phyloP scores from a whole-genome alignment of 305 asterid genomes.

The Fraxinus platypoda region DNA sequence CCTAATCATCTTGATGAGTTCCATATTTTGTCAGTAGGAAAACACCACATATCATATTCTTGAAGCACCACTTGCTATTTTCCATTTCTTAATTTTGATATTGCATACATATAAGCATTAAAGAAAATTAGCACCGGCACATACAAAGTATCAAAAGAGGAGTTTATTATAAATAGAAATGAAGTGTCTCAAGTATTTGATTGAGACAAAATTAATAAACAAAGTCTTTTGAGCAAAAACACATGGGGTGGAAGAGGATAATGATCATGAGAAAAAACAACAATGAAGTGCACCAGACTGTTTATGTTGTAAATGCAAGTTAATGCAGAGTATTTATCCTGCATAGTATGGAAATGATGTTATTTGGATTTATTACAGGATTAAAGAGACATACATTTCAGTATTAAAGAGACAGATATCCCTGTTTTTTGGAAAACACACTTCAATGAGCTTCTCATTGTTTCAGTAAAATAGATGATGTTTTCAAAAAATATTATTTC shows the following conservation, averaged over 20 bases:
- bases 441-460: background rate
- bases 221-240: background rate
- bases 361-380: no score
- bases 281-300: background rate
- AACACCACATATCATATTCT: background rate
- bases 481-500: no score
- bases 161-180: background rate
- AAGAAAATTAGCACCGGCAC: background rate
- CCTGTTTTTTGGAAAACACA: background rate
- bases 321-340: no score
- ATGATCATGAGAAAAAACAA: background rate
- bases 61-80: background rate
- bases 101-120: background rate
- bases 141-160: background rate
- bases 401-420: background rate
- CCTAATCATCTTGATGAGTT: background rate
- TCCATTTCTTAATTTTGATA: background rate
- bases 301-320: background rate
- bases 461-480: background rate
- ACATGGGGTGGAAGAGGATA: no score
- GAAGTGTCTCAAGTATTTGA: background rate
- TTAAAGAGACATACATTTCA: background rate
- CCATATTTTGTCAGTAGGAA: no score
- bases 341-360: no score
- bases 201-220: background rate